Evolutionary conservation across 83 land plant genomes (phyloP).

Genomic region (Picea engelmannii): DNA sequence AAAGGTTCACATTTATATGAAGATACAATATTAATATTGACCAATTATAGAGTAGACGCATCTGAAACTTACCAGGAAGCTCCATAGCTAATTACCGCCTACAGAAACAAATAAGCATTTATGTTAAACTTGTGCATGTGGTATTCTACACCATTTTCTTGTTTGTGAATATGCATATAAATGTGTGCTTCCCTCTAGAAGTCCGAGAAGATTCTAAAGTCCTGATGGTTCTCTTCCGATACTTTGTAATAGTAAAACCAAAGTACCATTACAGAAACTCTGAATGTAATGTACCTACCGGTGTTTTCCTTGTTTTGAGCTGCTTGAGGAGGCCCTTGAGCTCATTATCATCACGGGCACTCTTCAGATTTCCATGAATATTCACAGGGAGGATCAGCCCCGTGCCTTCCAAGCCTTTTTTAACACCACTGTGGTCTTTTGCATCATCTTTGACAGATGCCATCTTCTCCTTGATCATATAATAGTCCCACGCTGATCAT

Average conservation of each 20-base stretch:
- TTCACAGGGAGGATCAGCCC: slow-evolving; percentile 26
- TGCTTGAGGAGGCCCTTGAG: slow-evolving; percentile 21
- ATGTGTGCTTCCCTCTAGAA: background rate
- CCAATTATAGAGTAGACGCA: background rate
- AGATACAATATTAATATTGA: background rate
- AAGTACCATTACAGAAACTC: background rate
- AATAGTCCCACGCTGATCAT: no score
- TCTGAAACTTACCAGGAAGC: slow-evolving; percentile 45
- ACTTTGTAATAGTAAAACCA: background rate
- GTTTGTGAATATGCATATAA: no score
- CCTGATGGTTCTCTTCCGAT: background rate
- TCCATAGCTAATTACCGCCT: slow-evolving; percentile 56
- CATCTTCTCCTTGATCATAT: no score
- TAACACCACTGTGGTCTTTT: no score
- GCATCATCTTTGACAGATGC: no score
- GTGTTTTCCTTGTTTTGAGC: slow-evolving; percentile 35
- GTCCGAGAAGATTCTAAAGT: background rate
- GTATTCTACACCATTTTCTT: no score
- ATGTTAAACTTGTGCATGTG: background rate
- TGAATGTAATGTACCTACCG: slow-evolving; percentile 18
- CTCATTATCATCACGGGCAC: slow-evolving; percentile 34
- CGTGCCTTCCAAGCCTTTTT: no score
- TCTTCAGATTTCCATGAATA: slow-evolving; percentile 37
- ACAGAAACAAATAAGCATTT: slow-evolving; percentile 9
- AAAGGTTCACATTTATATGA: background rate